Percentiles rank a stretch among this genome's conserved stretches.
These are phyloP conservation scores for Candida tunisiensis DNA, from an alignment of 1,139 yeast species.

Conservation along the genomic window DNA sequence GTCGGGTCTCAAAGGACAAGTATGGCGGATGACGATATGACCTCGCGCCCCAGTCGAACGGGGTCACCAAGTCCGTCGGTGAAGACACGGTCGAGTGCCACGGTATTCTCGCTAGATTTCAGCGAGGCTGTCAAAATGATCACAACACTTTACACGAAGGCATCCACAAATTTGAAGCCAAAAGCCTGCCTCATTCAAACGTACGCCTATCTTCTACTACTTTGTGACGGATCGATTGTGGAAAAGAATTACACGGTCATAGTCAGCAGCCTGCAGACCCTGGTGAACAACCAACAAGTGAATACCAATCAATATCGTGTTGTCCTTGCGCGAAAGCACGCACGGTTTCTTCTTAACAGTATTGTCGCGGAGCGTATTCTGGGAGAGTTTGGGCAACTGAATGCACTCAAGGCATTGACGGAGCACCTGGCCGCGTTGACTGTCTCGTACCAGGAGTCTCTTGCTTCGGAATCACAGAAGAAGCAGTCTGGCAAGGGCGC, in stretches of 20 bases:
- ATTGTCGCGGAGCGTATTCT: constrained; percentile 13
- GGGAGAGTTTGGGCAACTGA: constrained; percentile 18
- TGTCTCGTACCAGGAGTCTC: too few relatives aligned
- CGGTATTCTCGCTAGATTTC: too few relatives aligned
- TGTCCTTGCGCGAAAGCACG: constrained; percentile 12
- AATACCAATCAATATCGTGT: constrained; percentile 8
- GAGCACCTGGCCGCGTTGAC: too few relatives aligned
- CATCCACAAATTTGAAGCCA: constrained; percentile 8
- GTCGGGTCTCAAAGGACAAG: constrained; percentile 3
- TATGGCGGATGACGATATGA: background rate
- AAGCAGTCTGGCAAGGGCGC: constrained; percentile 11
- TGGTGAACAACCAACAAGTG: background rate
- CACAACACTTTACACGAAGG: constrained; percentile 6
- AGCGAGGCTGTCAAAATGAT: too few relatives aligned
- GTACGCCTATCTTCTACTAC: constrained; percentile 10
- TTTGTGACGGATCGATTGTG: constrained; percentile 8
- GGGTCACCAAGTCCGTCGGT: too few relatives aligned
- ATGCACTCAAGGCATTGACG: constrained; percentile 12
- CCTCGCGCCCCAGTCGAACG: too few relatives aligned
- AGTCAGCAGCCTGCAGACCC: constrained; percentile 9
- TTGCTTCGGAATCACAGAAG: too few relatives aligned
- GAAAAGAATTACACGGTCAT: constrained; percentile 12
- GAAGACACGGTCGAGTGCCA: too few relatives aligned
- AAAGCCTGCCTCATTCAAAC: constrained; percentile 16
- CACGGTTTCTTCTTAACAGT: constrained; percentile 12